Percentiles rank a stretch among this genome's conserved stretches.
phyloP scores from a whole-genome alignment of 306 rosid species.

The Vigna radiata region DNA sequence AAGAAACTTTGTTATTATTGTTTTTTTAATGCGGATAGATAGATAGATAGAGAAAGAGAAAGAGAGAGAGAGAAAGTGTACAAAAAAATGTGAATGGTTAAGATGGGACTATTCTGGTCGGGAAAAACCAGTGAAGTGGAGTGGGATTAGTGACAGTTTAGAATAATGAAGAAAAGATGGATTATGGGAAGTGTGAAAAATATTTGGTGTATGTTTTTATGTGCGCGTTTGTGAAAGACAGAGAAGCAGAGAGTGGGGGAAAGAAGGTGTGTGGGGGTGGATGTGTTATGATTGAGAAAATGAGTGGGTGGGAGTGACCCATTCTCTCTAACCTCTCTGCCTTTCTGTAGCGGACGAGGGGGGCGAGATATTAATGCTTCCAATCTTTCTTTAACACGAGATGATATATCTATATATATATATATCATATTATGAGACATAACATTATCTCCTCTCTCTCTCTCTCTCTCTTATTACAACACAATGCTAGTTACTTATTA shows the following conservation, averaged over 20 bases:
- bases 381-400: conserved; percentile 60
- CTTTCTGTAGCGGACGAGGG: conserved; percentile 92
- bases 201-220: not conserved
- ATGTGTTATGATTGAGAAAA: conserved; percentile 82
- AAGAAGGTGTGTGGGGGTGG: not conserved
- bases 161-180: conserved; percentile 54
- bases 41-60: not conserved
- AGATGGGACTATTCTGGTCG: conserved; percentile 98
- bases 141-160: conserved; percentile 51
- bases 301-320: conserved; percentile 95
- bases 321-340: conserved; percentile 61
- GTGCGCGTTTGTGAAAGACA: conserved; percentile 45
- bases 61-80: conserved; percentile 43
- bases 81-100: conserved; percentile 68
- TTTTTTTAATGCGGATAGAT: not conserved
- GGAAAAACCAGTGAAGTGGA: conserved; percentile 63
- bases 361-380: conserved; percentile 83
- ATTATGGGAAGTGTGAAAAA: conserved; percentile 50
- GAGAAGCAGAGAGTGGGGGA: conserved; percentile 51
- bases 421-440: too few relatives aligned
- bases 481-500: too few relatives aligned
- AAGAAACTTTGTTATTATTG: conserved; percentile 18
- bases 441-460: too few relatives aligned
- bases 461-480: too few relatives aligned
- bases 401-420: too few relatives aligned